phyloP scores from a whole-genome alignment of 129 eudicot genomes.

The Sambucus nigra region DNA sequence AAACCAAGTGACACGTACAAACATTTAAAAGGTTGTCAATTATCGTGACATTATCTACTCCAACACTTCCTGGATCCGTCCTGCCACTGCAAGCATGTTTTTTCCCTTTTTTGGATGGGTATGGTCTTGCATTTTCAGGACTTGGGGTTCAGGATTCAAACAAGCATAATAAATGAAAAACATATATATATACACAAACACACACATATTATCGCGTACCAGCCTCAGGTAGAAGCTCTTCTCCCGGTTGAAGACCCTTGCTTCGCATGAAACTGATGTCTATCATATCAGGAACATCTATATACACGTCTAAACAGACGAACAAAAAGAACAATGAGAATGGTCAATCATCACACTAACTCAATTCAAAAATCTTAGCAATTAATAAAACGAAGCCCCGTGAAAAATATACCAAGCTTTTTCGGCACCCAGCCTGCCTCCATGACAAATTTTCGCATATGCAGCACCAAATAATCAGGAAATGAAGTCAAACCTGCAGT shows the following conservation, averaged over 20 bases:
- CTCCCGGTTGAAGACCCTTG: slow-evolving; percentile 86
- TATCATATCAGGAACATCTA: slow-evolving; percentile 80
- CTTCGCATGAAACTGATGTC: slow-evolving; percentile 90
- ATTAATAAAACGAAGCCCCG: not conserved
- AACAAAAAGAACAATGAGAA: slow-evolving; percentile 10
- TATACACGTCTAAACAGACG: slow-evolving; percentile 55
- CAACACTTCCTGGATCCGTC: no score
- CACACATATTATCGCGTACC: slow-evolving; percentile 44
- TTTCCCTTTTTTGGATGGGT: no score
- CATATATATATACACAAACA: no score
- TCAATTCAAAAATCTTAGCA: not conserved
- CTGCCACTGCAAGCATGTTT: no score
- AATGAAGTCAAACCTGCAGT: slow-evolving; percentile 88
- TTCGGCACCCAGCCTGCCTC: slow-evolving; percentile 99
- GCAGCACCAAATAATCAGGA: slow-evolving; percentile 93
- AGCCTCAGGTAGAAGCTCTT: slow-evolving; percentile 76
- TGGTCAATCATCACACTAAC: not conserved
- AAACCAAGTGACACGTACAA: no score
- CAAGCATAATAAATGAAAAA: no score
- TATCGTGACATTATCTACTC: no score
- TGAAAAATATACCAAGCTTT: slow-evolving; percentile 62
- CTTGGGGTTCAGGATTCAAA: no score
- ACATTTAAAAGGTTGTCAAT: no score
- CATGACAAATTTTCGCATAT: slow-evolving; percentile 96
- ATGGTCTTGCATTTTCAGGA: no score